Evolutionary conservation across 2,329 filamentous ascomycete genomes (phyloP).

Genomic region (Arachnomyces sp.): DNA sequence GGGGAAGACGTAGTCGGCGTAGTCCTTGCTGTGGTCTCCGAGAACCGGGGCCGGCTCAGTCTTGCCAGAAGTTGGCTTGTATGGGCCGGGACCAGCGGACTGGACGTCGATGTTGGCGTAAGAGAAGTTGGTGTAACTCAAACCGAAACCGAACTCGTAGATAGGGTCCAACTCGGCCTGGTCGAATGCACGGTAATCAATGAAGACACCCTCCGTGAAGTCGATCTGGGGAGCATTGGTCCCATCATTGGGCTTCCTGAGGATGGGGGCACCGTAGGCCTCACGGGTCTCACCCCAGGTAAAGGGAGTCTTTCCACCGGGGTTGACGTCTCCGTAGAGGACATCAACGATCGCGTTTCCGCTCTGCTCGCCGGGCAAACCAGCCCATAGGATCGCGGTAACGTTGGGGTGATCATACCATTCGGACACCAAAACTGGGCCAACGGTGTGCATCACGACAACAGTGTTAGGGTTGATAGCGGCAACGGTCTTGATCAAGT

Average conservation of each 20-base stretch:
- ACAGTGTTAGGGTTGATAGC: constrained; percentile 77
- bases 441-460: constrained; percentile 79
- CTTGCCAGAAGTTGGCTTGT: constrained; percentile 45
- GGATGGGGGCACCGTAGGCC: constrained; percentile 48
- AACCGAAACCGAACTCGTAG: constrained; percentile 53
- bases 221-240: constrained; percentile 48
- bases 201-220: constrained; percentile 55
- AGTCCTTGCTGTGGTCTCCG: constrained; percentile 41
- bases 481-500: constrained; percentile 71
- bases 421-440: constrained; percentile 66
- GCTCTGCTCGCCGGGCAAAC: constrained; percentile 65
- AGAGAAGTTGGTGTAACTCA: constrained; percentile 52
- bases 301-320: constrained; percentile 54
- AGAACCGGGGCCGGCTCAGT: constrained; percentile 47
- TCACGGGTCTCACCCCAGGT: constrained; percentile 47
- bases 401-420: constrained; percentile 55
- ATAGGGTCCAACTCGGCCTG: constrained; percentile 43
- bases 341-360: constrained; percentile 67
- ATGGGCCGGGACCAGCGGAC: constrained; percentile 36
- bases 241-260: constrained; percentile 52
- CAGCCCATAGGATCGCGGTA: constrained; percentile 67
- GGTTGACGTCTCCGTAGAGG: constrained; percentile 60
- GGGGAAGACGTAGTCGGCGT: constrained; percentile 49
- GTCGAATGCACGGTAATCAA: constrained; percentile 46
- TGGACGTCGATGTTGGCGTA: constrained; percentile 48